A percentile compares a stretch with the other conserved stretches of the same genome.
Conservation (phyloP, 192 early-diverging fungal species). For the Lobosporangium transversale region DNA sequence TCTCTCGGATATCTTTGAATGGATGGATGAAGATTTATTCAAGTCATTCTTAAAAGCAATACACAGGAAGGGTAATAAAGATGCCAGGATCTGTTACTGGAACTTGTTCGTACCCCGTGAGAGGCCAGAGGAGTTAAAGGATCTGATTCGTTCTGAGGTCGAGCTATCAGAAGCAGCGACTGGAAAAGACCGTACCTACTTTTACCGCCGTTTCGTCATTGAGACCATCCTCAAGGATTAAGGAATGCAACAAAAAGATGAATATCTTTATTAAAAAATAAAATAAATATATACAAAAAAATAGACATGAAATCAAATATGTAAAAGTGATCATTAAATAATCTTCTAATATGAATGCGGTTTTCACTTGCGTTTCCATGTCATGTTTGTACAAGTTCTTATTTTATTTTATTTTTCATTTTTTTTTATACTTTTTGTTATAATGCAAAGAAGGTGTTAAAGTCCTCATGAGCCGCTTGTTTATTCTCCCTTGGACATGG, state of each 20-base stretch:
- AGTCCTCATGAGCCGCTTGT: too few species aligned
- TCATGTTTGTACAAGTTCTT: too few species aligned
- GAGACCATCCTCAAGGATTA: conserved; percentile 45
- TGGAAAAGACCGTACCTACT: conserved; percentile 49
- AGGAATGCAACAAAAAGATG: background rate
- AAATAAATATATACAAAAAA: background rate
- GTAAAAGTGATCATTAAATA: too few species aligned
- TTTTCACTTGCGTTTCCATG: too few species aligned
- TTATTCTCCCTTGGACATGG: too few species aligned
- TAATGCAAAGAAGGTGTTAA: too few species aligned
- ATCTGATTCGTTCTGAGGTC: conserved; percentile 38
- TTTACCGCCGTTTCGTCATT: conserved; percentile 52
- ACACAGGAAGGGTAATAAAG: conserved; percentile 44
- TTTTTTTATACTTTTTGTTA: too few species aligned
- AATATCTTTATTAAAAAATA: background rate
- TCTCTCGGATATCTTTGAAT: conserved; percentile 51
- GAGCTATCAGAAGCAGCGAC: conserved; percentile 43
- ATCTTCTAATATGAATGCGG: too few species aligned
- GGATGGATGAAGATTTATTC: conserved; percentile 52
- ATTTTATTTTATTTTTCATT: too few species aligned
- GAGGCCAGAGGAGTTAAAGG: conserved; percentile 41
- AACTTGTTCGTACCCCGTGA: conserved; percentile 51
- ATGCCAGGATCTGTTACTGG: conserved; percentile 51
- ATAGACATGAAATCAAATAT: too few species aligned
- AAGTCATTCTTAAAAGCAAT: conserved; percentile 45